Evolutionary conservation across 164 flowering plant genomes (phyloP).

Genomic region (Tetrastigma voinierianum): DNA sequence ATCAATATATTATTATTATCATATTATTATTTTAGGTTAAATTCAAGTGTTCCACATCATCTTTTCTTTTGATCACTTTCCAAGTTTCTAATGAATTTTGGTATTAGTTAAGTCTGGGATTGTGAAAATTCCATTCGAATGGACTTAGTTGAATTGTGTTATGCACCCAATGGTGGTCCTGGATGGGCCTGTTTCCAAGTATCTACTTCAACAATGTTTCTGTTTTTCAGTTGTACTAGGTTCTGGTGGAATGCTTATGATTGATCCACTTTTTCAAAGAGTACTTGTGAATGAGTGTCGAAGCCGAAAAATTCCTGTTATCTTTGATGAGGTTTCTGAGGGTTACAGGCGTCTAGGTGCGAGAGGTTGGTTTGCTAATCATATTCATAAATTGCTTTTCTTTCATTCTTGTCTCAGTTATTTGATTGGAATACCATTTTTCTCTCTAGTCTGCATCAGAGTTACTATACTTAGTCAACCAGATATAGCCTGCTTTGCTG

Average conservation of each 20-base stretch:
- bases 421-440: neutral
- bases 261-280: constrained; percentile 95
- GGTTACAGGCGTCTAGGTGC: constrained; percentile 98
- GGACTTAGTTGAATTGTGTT: too few species aligned
- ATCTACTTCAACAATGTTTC: neutral
- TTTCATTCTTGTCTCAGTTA: constrained; percentile 5
- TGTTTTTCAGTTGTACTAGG: constrained; percentile 69
- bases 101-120: too few species aligned
- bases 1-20: too few species aligned
- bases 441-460: constrained; percentile 73
- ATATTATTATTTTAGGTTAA: too few species aligned
- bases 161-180: too few species aligned
- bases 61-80: too few species aligned
- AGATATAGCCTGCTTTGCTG: constrained; percentile 87
- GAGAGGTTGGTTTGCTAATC: constrained; percentile 56
- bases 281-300: constrained; percentile 79
- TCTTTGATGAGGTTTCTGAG: constrained; percentile 94
- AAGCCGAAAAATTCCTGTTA: constrained; percentile 65
- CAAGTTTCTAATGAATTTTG: too few species aligned
- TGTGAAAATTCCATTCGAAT: too few species aligned
- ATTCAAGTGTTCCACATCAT: too few species aligned
- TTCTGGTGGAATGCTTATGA: constrained; percentile 96
- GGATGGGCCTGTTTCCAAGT: too few species aligned
- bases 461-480: constrained; percentile 71
- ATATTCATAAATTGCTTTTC: neutral